phyloP scores from a whole-genome alignment of 2,329 filamentous ascomycete species.

The Pseudocercospora fijiensis region DNA sequence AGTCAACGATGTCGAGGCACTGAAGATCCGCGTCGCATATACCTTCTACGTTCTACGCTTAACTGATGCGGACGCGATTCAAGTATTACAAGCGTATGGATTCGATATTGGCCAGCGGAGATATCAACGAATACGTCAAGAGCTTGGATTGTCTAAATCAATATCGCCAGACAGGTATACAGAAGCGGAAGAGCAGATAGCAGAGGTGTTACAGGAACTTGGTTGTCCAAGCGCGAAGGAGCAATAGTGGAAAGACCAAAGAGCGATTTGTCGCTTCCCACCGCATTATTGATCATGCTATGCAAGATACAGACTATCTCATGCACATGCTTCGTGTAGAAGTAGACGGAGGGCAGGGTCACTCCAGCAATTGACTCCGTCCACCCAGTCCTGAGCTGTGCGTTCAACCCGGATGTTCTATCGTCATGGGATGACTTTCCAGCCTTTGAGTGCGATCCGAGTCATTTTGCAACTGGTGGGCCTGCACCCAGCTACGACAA shows the following conservation, averaged over 20 bases:
- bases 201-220: no score
- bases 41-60: no score
- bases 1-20: no score
- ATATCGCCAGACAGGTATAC: no score
- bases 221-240: background rate
- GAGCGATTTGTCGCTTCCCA: background rate
- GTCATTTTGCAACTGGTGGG: background rate
- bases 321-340: background rate
- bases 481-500: background rate
- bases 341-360: background rate
- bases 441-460: background rate
- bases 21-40: no score
- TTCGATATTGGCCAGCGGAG: no score
- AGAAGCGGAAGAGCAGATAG: no score
- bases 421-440: background rate
- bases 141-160: no score
- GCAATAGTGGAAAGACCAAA: background rate
- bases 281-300: background rate
- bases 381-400: no score
- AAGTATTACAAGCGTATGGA: no score
- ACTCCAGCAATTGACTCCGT: background rate
- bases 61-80: no score
- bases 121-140: no score
- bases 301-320: constrained; percentile 1
- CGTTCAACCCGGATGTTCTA: background rate